phyloP scores from a whole-genome alignment of 2,329 filamentous ascomycete genomes.

The Penicillium rolfsii region DNA sequence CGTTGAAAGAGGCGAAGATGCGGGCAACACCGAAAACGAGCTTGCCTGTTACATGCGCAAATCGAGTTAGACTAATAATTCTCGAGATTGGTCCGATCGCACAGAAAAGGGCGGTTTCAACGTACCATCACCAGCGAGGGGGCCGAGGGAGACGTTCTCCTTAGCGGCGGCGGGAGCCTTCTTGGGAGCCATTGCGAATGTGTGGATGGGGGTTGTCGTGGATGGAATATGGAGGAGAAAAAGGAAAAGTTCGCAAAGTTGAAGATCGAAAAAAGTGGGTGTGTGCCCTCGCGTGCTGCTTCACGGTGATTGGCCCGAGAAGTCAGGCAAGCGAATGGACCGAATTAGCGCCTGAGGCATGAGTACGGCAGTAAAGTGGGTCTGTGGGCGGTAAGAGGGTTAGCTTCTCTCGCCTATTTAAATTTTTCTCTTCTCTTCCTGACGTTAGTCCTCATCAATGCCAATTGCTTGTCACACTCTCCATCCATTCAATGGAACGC shows the following conservation, averaged over 20 bases:
- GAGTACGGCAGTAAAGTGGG: conserved; percentile 29
- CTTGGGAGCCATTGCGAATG: conserved; percentile 77
- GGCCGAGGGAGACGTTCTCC: conserved; percentile 98
- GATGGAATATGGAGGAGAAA: conserved; percentile 46
- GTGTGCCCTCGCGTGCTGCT: conserved; percentile 43
- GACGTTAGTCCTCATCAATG: conserved; percentile 1
- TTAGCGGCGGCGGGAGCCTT: conserved; percentile 75
- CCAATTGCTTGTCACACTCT: conserved; percentile 23
- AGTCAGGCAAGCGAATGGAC: conserved; percentile 34
- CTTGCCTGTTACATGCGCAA: conserved; percentile 65
- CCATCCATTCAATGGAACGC: conserved; percentile 11
- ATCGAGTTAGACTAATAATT: conserved; percentile 17
- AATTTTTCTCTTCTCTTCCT: conserved; percentile 25
- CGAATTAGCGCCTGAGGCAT: conserved; percentile 21
- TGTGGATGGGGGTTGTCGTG: conserved; percentile 47
- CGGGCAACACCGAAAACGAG: conserved; percentile 97
- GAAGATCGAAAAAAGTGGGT: conserved; percentile 37
- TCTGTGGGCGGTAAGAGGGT: conserved; percentile 33
- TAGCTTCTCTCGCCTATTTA: conserved; percentile 33
- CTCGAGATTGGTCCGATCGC: not conserved
- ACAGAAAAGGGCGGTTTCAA: conserved; percentile 21
- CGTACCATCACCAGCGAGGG: conserved; percentile 92
- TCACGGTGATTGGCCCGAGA: conserved; percentile 36
- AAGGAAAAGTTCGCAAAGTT: conserved; percentile 32
- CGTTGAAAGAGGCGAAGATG: conserved; percentile 96